These are phyloP conservation scores for Citrullus mucosospermus DNA, from an alignment of 306 rosid species.

Conservation along the genomic window DNA sequence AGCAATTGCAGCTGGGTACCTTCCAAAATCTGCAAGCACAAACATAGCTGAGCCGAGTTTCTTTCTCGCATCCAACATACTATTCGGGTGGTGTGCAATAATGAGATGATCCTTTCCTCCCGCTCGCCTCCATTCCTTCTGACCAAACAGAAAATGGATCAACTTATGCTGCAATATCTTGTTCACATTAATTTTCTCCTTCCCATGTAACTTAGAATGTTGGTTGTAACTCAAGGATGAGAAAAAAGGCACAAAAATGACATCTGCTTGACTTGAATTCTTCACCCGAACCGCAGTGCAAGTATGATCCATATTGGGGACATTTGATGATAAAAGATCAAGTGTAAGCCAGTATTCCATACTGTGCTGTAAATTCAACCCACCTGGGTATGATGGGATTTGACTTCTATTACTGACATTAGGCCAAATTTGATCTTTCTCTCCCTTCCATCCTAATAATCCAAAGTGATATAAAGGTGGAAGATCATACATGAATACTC, in stretches of 20 bases:
- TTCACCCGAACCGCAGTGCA: conserved; percentile 59
- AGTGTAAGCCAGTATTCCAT: conserved; percentile 91
- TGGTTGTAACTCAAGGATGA: conserved; percentile 83
- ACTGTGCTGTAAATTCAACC: conserved; percentile 86
- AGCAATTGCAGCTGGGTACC: conserved; percentile 72
- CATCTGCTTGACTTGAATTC: conserved; percentile 72
- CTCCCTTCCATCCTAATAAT: conserved; percentile 80
- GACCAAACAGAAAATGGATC: conserved; percentile 43
- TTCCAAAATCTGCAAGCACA: conserved; percentile 93
- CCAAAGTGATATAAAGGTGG: conserved; percentile 89
- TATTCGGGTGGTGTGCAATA: conserved; percentile 93
- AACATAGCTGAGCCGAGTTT: conserved; percentile 76
- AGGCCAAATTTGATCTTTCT: conserved; percentile 70
- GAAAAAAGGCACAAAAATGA: conserved; percentile 85
- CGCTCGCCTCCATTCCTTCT: conserved; percentile 53
- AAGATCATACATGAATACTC: conserved; percentile 83
- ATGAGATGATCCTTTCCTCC: conserved; percentile 73
- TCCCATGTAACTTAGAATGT: conserved; percentile 53
- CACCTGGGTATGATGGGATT: conserved; percentile 76
- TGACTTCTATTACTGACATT: conserved; percentile 22
- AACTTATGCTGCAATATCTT: conserved; percentile 56
- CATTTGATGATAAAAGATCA: conserved; percentile 60
- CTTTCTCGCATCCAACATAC: conserved; percentile 66
- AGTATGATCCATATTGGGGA: conserved; percentile 22
- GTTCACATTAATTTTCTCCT: conserved; percentile 50